Base-by-base conservation (phyloP, 768 basidiomycete genomes). In the Termitomyces sp. region DNA sequence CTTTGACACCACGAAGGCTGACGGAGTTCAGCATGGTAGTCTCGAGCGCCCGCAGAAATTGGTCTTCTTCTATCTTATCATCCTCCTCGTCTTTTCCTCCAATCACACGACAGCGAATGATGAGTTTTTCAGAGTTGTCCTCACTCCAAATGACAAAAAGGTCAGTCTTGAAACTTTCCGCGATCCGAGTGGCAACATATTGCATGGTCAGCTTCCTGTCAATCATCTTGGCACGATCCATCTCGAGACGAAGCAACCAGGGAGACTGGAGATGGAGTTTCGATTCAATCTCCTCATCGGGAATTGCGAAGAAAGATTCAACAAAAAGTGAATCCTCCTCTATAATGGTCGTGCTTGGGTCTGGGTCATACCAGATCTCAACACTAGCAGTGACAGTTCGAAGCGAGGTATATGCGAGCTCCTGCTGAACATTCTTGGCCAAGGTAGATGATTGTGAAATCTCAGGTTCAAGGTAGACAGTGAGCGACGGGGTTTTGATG, bases 91-190 rank as follows among this genome's bases (percentile, higher is more conserved):
- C 90, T 9, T 80, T 80, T 41, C 87, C 86, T 44, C 90, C 89
- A 51, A 91, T 72, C 8, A 98, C 89, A 78, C 97, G 92, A 71
- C 97, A 96, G 46, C 97, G 96, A 64, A 99, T 90, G 65, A 98
- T 83, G 11, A 98, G 85, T 76, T 98, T 98, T 72, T 96, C 92
- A 3, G 96, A 92, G 73, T 97, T 98, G 72, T 98, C 96, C 79
- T 98, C 96, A 62, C 92, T 94, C 90, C 94, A 97, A 63, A 98
- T 97, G 71, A 98, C 94, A 71, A 98, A 98, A 14, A 98, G 77
- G 68, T 98, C 96, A 2, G 92, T 88, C 70, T 94, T 92, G 79
- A 98, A 98, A 62, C 85, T 94, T 70, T 94, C 91, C 20, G 90
- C 89, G 58, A 99, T 98, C 43, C 90, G 87, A 61, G 90, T 87